Evolutionary conservation across 179 eudicot genomes (phyloP).

Genomic region (Spergularia azorica): DNA sequence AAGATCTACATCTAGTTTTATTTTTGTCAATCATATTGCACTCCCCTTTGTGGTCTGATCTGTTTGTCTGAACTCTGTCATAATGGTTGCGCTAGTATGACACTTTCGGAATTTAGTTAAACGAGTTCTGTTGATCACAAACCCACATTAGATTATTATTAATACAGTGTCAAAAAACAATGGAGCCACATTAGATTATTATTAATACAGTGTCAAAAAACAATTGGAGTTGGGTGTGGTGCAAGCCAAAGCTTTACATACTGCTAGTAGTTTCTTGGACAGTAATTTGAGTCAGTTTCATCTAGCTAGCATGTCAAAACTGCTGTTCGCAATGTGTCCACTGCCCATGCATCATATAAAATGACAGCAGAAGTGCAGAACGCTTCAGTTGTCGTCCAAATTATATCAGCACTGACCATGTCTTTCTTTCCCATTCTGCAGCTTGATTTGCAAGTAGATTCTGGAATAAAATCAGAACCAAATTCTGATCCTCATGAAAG

Average conservation of each 20-base stretch:
- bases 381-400: not conserved
- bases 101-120: not conserved
- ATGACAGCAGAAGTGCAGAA: not conserved
- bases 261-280: too few relatives aligned
- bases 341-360: not conserved
- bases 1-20: not conserved
- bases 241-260: too few relatives aligned
- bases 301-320: not conserved
- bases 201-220: too few relatives aligned
- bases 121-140: not conserved
- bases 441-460: conserved; percentile 43
- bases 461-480: conserved; percentile 34
- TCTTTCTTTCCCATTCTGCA: conserved; percentile 29
- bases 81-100: not conserved
- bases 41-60: not conserved
- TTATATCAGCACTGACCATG: not conserved
- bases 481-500: conserved; percentile 21
- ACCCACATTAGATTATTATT: too few relatives aligned
- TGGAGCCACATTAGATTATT: too few relatives aligned
- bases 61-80: not conserved
- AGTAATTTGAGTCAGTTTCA: not conserved
- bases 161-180: too few relatives aligned
- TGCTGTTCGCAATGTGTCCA: not conserved
- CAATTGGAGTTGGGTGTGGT: too few relatives aligned
- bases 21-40: not conserved